phyloP scores from a whole-genome alignment of 805 yeast genomes.

The Osmozyma mogii region DNA sequence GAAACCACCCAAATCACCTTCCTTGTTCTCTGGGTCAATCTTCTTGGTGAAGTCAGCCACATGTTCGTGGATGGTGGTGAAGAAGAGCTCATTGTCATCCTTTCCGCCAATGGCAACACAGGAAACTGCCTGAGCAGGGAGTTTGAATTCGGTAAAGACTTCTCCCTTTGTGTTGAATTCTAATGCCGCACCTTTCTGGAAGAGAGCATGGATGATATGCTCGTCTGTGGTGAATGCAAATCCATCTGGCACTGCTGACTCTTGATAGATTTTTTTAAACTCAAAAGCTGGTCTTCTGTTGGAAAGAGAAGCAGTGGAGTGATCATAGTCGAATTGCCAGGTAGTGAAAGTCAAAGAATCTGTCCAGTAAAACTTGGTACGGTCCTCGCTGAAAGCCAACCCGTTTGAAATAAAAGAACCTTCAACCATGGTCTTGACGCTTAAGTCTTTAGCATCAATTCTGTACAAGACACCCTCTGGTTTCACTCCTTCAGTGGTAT shows the following conservation, averaged over 20 bases:
- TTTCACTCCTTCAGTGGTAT: conserved; percentile 18
- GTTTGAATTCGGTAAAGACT: conserved; percentile 38
- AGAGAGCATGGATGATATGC: conserved; percentile 59
- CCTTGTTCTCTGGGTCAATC: conserved; percentile 16
- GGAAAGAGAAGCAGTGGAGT: conserved; percentile 17
- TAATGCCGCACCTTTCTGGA: conserved; percentile 50
- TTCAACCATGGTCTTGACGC: conserved; percentile 24
- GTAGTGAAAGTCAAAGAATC: conserved; percentile 29
- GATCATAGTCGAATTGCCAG: conserved; percentile 33
- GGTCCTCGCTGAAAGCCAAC: conserved; percentile 25
- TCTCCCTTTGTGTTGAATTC: conserved; percentile 44
- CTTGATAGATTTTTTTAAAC: conserved; percentile 11
- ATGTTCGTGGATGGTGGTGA: conserved; percentile 57
- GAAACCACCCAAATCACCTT: conserved; percentile 55
- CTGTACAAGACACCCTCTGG: conserved; percentile 45
- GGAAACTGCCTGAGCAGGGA: conserved; percentile 58
- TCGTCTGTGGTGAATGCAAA: conserved; percentile 49
- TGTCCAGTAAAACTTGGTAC: conserved; percentile 30
- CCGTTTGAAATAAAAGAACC: conserved; percentile 61
- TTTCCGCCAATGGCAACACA: conserved; percentile 67
- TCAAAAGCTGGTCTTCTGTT: conserved; percentile 21
- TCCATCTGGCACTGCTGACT: conserved; percentile 68
- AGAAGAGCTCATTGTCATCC: conserved; percentile 47
- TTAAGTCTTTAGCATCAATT: conserved; percentile 23
- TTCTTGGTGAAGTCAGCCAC: conserved; percentile 22